Percentiles rank a stretch among this genome's conserved stretches.
Evolutionary conservation across 2,329 filamentous ascomycete genomes (phyloP).

Genomic region (Ceratocystis destructans): DNA sequence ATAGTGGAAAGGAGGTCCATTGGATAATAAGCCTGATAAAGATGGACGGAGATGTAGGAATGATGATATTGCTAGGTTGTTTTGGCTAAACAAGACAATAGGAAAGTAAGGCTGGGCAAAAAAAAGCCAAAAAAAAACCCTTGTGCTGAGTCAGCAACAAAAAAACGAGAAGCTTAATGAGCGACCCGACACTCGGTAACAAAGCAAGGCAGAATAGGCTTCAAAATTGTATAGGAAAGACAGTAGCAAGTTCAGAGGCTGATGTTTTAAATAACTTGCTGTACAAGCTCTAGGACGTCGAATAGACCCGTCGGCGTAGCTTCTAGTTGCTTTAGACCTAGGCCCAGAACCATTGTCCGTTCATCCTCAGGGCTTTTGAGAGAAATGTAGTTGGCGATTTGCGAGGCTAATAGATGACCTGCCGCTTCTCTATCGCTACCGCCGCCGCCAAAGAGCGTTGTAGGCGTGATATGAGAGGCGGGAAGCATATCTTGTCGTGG

Average conservation of each 20-base stretch:
- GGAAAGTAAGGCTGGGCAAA: background rate
- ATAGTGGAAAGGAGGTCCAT: slow-evolving; percentile 94
- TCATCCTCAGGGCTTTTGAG: slow-evolving; percentile 53
- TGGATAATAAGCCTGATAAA: background rate
- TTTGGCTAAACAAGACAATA: background rate
- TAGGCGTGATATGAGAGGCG: slow-evolving; percentile 68
- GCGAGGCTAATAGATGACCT: slow-evolving; percentile 77
- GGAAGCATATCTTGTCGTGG: slow-evolving; percentile 42
- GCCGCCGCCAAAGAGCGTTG: slow-evolving; percentile 73
- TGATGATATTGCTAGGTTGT: background rate
- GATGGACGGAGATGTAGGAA: background rate
- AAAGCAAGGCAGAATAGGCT: background rate
- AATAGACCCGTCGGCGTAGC: slow-evolving; percentile 45
- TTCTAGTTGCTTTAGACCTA: slow-evolving; percentile 41
- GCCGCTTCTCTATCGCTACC: slow-evolving; percentile 65
- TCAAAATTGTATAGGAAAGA: background rate
- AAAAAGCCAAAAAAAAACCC: background rate
- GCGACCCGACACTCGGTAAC: background rate
- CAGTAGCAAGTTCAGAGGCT: slow-evolving; percentile 11
- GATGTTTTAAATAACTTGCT: slow-evolving; percentile 38
- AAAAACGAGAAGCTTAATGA: background rate
- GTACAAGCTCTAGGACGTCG: slow-evolving; percentile 49
- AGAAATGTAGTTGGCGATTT: slow-evolving; percentile 69
- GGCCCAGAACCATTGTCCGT: slow-evolving; percentile 46
- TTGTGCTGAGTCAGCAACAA: slow-evolving; percentile 6